A percentile compares a stretch with the other conserved stretches of the same genome.
These are phyloP conservation scores for Neoboletus magnificus DNA, from an alignment of 768 basidiomycete species.

Conservation along the genomic window DNA sequence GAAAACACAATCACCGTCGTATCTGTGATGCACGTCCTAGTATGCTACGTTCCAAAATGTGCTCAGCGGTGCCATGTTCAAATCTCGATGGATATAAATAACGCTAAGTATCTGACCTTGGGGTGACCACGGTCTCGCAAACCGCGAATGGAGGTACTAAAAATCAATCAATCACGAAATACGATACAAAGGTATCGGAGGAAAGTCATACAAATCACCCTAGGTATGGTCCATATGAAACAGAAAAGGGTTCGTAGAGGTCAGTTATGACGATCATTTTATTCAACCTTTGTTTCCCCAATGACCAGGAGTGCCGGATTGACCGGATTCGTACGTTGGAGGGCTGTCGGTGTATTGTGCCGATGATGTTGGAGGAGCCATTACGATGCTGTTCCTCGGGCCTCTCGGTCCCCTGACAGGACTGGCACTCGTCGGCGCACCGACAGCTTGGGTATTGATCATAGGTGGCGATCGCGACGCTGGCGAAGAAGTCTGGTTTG, in stretches of 20 bases:
- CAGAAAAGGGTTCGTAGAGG: neutral
- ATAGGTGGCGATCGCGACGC: conserved; percentile 35
- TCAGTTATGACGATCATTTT: neutral
- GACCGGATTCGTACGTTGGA: conserved; percentile 61
- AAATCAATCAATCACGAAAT: conserved; percentile 1
- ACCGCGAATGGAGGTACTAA: neutral
- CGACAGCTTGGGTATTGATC: conserved; percentile 38
- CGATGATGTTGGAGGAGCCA: conserved; percentile 19
- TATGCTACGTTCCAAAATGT: conserved; percentile 46
- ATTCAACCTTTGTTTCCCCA: conserved; percentile 46
- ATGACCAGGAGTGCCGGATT: conserved; percentile 44
- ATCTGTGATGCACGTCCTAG: neutral
- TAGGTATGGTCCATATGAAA: conserved; percentile 18
- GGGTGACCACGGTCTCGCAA: neutral
- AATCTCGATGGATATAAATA: neutral
- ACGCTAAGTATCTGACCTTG: no score
- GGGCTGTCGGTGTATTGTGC: conserved; percentile 51
- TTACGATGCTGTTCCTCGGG: conserved; percentile 27
- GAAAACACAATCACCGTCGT: neutral
- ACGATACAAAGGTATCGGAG: conserved; percentile 26
- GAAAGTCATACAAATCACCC: conserved; percentile 10
- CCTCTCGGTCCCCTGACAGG: conserved; percentile 44
- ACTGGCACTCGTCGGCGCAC: conserved; percentile 28
- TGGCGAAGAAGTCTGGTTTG: conserved; percentile 30
- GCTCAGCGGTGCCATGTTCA: neutral